Base-by-base conservation (phyloP, 2,329 filamentous ascomycete genomes). In the Talaromyces pinophilus region DNA sequence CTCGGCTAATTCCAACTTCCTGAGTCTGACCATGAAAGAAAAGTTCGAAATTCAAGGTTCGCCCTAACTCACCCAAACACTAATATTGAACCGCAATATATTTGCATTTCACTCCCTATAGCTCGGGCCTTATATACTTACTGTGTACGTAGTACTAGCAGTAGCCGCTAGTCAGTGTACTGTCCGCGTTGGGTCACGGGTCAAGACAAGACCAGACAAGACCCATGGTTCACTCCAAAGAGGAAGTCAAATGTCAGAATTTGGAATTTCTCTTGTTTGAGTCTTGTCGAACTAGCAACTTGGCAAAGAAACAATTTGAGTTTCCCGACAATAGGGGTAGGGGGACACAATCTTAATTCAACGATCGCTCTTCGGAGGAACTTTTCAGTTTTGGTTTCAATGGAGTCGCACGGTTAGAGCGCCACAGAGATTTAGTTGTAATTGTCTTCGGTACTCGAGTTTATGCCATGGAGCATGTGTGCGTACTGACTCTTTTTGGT, bases 261-360 rank as follows among this genome's bases (percentile, higher is more conserved):
- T 22, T 22, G 54, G 54, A 38, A 57, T 57, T 25, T 0, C 3
- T 35, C 3, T 35, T 35, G 0, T 33, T 30, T 30, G 30, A n/a
- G 6, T 10, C 35, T 11, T 30, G 8, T 11, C 22, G 15, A 5
- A 54, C 13, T n/a, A 54, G 50, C 25, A 30, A 33, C 48, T 28
- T 30, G 17, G 50, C 25, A 33, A 30, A n/a, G 48, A 52, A 46
- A 6, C 8, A 48, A 15, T 30, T 54, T 57, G 33, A 57, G 54
- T 57, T 40, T 57, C 54, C 54, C 54, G 54, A 57, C 54, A 57
- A 57, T 57, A 25, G 33, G 54, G 33, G 33, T 54, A 38, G 30
- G 33, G 33, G 33, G 5, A 6, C 33, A 38, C 54, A 57, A 57
- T 57, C 54, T 57, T 57, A 57, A 57, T 40, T 57, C 54, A 40